Evolutionary conservation across 305 asterid species (phyloP), one percentile per base, ranked within the genome.

Genomic region (Lippia alba): DNA sequence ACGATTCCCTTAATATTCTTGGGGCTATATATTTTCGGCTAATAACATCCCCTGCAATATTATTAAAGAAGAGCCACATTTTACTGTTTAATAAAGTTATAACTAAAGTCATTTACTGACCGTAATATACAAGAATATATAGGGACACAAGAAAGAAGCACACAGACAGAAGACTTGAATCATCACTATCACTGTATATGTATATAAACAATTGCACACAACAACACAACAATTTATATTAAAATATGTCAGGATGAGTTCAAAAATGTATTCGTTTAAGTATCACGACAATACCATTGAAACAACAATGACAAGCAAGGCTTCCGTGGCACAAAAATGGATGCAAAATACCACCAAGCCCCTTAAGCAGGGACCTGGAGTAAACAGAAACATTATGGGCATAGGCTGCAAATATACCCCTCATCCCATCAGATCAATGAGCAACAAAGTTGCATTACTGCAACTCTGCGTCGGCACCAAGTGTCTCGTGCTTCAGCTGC

Each of bases 401-500:
- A 58, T 84, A 12, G 74, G 53, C 70, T 76, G 79, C 40, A 81
- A 81, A 61, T 84, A 55, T 17, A 30, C 51, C 45, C 79, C 11
- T 50, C 84, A 81, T n/a, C 86, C 84, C 12, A 69, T 79, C 66
- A 16, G 1, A 41, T 57, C 70, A 19, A 71, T 73, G 74, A 74
- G 76, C 84, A 66, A 66, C 70, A 74, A 70, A 51, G 44, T 69
- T 6, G 81, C 88, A 14, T 56, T 64, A 0, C 14, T 84, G 24
- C 80, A 76, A 65, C 79, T 81, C 41, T 74, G 86, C 16, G 61
- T 71, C 39, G 81, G 51, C 48, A 57, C 81, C 3, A 74, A 72
- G 30, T 81, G 84, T 17, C 81, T 81, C 20, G 33, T 79, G 20
- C 81, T 84, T 68, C 88, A 84, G 72, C 70, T 84, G 14, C 72